These are phyloP conservation scores for Leucocoprinus birnbaumii DNA, from an alignment of 768 basidiomycete genomes.

Conservation along the genomic window DNA sequence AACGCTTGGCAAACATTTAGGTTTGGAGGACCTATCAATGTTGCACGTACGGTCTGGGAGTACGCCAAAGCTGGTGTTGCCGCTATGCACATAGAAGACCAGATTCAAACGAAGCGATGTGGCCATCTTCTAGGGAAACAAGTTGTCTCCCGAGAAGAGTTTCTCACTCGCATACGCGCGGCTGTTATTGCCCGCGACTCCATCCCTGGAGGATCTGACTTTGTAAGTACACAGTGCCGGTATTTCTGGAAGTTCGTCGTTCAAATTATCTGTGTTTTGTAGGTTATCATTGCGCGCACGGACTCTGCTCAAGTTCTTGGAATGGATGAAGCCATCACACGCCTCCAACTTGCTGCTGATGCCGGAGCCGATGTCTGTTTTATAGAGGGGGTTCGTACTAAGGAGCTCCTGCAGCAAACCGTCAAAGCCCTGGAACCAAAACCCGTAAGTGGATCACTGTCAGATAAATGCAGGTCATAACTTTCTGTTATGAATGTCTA, in stretches of 20 bases:
- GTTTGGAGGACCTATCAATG: conserved; percentile 74
- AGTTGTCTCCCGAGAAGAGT: conserved; percentile 77
- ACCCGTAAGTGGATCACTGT: conserved; percentile 39
- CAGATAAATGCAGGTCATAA: neutral
- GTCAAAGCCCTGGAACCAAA: conserved; percentile 69
- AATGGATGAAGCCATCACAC: conserved; percentile 70
- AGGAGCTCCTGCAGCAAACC: conserved; percentile 60
- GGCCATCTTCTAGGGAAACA: conserved; percentile 81
- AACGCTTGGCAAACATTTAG: conserved; percentile 16
- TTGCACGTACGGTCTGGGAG: conserved; percentile 72
- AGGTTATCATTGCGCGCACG: conserved; percentile 74
- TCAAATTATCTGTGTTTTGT: neutral
- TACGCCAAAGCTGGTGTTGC: conserved; percentile 71
- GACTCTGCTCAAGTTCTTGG: conserved; percentile 78
- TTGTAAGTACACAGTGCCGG: conserved; percentile 33
- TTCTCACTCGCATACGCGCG: conserved; percentile 70
- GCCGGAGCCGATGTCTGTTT: conserved; percentile 81
- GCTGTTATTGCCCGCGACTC: conserved; percentile 76
- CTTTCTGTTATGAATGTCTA: conserved; percentile 14
- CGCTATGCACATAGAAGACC: conserved; percentile 77
- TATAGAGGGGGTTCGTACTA: conserved; percentile 74
- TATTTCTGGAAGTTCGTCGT: neutral
- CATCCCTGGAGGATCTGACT: conserved; percentile 73
- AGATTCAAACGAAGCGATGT: conserved; percentile 80
- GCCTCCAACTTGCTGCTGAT: conserved; percentile 68